Evolutionary conservation across 306 rosid genomes (phyloP).

Genomic region (Lathyrus tuberosus): DNA sequence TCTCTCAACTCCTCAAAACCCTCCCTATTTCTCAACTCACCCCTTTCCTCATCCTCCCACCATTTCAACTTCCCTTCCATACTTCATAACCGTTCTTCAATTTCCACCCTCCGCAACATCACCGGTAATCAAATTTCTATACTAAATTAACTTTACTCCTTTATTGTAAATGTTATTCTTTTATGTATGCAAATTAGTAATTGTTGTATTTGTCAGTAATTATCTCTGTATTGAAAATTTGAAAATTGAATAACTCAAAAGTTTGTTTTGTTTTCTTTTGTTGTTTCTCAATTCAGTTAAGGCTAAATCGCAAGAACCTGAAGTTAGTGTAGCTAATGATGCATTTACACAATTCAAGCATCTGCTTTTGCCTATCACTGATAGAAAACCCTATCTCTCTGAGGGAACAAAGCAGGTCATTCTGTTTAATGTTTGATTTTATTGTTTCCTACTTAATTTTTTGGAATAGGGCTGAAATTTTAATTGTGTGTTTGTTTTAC

Average conservation of each 20-base stretch:
- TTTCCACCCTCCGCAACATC: constrained; percentile 22
- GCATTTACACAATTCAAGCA: constrained; percentile 77
- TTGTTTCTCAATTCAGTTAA: constrained; percentile 45
- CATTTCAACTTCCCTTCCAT: background rate
- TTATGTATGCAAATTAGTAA: background rate
- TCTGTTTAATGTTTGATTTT: constrained; percentile 10
- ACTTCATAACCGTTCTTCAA: background rate
- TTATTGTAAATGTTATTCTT: background rate
- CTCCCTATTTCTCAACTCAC: background rate
- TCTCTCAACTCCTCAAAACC: background rate
- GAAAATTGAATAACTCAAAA: background rate
- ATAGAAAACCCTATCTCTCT: constrained; percentile 81
- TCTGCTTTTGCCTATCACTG: constrained; percentile 82
- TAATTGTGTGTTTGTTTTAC: no score
- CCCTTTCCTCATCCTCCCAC: background rate
- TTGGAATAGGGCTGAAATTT: no score
- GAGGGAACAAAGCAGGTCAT: constrained; percentile 83
- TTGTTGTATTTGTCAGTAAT: background rate
- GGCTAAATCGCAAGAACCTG: constrained; percentile 66
- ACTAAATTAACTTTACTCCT: background rate
- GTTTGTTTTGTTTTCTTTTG: constrained; percentile 4
- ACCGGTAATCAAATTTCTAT: constrained; percentile 26
- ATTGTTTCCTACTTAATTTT: no score
- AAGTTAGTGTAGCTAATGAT: constrained; percentile 54
- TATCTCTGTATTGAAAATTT: constrained; percentile 2